Conservation (phyloP, 768 basidiomycete species). For the Trametes elegans region DNA sequence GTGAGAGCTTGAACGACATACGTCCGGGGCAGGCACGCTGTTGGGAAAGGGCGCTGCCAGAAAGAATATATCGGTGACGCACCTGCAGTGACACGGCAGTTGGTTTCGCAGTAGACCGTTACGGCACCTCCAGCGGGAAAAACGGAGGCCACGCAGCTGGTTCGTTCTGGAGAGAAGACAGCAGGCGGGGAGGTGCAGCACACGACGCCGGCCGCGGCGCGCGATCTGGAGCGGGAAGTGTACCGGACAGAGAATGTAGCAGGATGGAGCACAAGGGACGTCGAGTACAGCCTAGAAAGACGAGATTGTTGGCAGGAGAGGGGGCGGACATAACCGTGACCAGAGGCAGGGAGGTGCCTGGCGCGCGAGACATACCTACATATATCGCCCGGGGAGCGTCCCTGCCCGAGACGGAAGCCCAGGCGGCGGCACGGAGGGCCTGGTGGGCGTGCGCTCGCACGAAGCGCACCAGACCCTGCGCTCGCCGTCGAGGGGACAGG, state of each 20-base stretch:
- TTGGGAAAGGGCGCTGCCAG: not conserved
- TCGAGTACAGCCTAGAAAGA: no score
- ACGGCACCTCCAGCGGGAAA: not conserved
- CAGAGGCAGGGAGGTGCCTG: not conserved
- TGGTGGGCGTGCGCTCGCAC: no score
- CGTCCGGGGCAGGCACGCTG: not conserved
- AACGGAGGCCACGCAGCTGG: not conserved
- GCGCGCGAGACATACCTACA: constrained; percentile 1
- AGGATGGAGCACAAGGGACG: not conserved
- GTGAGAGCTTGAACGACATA: not conserved
- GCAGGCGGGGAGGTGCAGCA: not conserved
- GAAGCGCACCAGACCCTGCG: not conserved
- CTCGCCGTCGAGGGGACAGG: not conserved
- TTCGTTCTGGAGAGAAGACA: not conserved
- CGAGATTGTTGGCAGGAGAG: not conserved
- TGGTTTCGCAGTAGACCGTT: not conserved
- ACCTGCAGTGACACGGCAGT: not conserved
- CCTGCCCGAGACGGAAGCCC: not conserved
- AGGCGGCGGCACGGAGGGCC: no score
- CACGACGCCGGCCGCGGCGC: no score
- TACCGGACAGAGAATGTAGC: not conserved
- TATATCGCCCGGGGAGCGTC: not conserved
- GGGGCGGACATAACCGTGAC: constrained; percentile 3
- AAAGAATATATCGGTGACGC: not conserved
- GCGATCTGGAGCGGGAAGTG: not conserved